Conservation (phyloP, 1,284 basidiomycete genomes). For the Trametes hirsuta region DNA sequence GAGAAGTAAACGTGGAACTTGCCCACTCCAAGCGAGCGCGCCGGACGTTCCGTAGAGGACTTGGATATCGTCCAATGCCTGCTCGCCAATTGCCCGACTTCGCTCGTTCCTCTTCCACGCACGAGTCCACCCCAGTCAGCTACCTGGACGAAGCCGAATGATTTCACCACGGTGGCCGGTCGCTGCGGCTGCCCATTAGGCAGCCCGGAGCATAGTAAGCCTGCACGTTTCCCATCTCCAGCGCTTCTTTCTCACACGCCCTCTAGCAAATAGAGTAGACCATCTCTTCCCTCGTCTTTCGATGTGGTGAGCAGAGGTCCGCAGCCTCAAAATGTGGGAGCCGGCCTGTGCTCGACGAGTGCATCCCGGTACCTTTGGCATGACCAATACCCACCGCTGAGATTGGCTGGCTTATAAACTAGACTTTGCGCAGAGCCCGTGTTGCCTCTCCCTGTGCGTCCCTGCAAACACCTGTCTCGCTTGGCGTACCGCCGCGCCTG, state of each 20-base stretch:
- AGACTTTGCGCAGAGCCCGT: neutral
- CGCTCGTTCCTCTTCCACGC: no score
- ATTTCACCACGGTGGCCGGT: no score
- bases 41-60: no score
- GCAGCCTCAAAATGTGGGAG: conserved; percentile 19
- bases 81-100: no score
- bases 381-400: conserved; percentile 17
- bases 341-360: neutral
- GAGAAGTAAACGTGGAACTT: no score
- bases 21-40: no score
- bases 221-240: conserved; percentile 11
- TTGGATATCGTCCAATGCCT: no score
- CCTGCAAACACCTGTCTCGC: neutral
- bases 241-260: conserved; percentile 18
- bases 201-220: neutral
- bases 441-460: conserved; percentile 4
- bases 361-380: conserved; percentile 1
- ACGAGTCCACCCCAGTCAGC: neutral
- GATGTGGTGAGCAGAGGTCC: conserved; percentile 5
- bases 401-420: conserved; percentile 20
- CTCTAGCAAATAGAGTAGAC: conserved; percentile 7
- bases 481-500: neutral
- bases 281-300: neutral
- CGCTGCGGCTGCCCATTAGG: neutral
- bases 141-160: neutral